Evolutionary conservation across 805 yeast genomes (phyloP), one percentile per base, ranked within the genome.

Genomic region (Hanseniaspora jakobsenii): DNA sequence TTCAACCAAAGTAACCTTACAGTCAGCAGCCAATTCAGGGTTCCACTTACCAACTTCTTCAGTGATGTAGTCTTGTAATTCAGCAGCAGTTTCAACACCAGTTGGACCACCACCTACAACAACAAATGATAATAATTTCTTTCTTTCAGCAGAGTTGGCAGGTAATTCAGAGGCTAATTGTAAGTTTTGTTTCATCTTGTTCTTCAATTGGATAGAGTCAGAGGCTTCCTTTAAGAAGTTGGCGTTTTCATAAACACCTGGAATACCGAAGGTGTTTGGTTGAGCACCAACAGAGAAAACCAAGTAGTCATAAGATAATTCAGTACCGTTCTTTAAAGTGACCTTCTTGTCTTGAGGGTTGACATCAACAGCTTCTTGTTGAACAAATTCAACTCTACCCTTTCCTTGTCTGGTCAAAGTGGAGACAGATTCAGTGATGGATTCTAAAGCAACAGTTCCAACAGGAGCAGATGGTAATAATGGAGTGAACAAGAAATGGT

Each of bases 71-170:
- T 87, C 97, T 66, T 82, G 93, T 55, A 87, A 68, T 66, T 89
- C 96, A 58, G 94, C 97, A 53, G 96, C 95, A 56, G 86, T 81
- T 67, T 86, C 96, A 50, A 87, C 95, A 68, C 97, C 97, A 35
- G 97, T 87, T 61, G 97, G 96, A 52, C 97, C 97, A 65, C 96
- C 97, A 57, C 97, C 97, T 53, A 91, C 93, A 50, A 89, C 94
- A 50, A 89, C 89, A 55, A 86, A 78, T 50, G 79, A 81, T 60
- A 87, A 72, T 55, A 89, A 72, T 62, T 94, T 76, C 65, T 77
- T 74, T 65, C 96, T 77, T 61, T 83, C 94, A 17, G 78, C 77
- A 53, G 76, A 83, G 23, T 64, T 62, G 53, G 72, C 73, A 47
- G 91, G 83, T 54, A 86, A 72, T 52, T 80, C 68, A 54, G 81